Conservation (phyloP, 2,329 filamentous ascomycete genomes). For the Calonectria pseudoturangicola region DNA sequence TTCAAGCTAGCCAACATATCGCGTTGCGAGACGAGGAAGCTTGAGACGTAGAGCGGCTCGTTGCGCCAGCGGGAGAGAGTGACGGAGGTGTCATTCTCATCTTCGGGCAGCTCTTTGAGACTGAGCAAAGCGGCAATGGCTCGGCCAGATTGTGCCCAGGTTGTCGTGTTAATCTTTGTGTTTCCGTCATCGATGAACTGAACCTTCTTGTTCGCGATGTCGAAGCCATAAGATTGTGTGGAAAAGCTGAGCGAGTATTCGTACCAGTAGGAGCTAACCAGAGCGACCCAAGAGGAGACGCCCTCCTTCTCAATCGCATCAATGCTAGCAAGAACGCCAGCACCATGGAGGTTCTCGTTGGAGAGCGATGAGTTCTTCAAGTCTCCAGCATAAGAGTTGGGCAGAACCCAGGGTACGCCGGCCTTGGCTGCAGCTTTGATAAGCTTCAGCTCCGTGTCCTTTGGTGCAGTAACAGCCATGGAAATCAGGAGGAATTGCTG, state of each 20-base stretch:
- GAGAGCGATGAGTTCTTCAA: conserved; percentile 54
- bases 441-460: conserved; percentile 66
- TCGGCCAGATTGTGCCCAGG: conserved; percentile 72
- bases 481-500: conserved; percentile 75
- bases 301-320: conserved; percentile 64
- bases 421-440: conserved; percentile 70
- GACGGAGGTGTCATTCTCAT: conserved; percentile 53
- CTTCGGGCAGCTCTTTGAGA: conserved; percentile 65
- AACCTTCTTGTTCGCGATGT: conserved; percentile 64
- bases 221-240: conserved; percentile 66
- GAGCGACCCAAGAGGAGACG: conserved; percentile 64
- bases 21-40: conserved; percentile 74
- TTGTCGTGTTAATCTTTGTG: conserved; percentile 62
- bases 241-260: conserved; percentile 67
- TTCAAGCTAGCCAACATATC: conserved; percentile 78
- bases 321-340: conserved; percentile 47
- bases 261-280: conserved; percentile 74
- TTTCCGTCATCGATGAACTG: conserved; percentile 70
- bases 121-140: conserved; percentile 71
- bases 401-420: conserved; percentile 70
- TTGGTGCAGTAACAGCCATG: conserved; percentile 62
- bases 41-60: conserved; percentile 69
- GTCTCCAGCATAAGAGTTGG: conserved; percentile 66
- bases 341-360: conserved; percentile 53
- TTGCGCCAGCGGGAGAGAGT: conserved; percentile 65